Evolutionary conservation across 345 rosid genomes (phyloP).

Genomic region (Fremontodendron californicum): DNA sequence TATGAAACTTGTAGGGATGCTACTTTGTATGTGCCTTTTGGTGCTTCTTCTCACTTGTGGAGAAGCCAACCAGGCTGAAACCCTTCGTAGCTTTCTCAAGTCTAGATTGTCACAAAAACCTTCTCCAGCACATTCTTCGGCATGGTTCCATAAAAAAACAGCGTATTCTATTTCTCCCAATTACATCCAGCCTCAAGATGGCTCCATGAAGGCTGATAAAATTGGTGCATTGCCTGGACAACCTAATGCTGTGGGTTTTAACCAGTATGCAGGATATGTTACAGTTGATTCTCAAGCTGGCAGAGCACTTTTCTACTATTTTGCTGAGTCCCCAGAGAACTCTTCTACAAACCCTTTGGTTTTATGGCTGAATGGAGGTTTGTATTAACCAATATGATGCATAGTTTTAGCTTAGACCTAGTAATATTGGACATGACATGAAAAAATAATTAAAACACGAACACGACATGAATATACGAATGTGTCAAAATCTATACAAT

Average conservation of each 20-base stretch:
- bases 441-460: too few relatives aligned
- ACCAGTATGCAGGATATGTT: slow-evolving; percentile 25
- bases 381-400: background rate
- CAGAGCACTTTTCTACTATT: slow-evolving; percentile 25
- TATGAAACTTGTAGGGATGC: slow-evolving; percentile 1
- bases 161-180: background rate
- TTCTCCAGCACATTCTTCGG: background rate
- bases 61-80: slow-evolving; percentile 13
- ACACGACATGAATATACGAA: too few relatives aligned
- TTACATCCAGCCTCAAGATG: slow-evolving; percentile 4
- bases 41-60: background rate
- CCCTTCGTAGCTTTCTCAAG: background rate
- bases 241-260: slow-evolving; percentile 10
- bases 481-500: too few relatives aligned
- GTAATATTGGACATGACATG: too few relatives aligned
- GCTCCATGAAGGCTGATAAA: slow-evolving; percentile 9
- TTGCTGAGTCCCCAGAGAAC: slow-evolving; percentile 22
- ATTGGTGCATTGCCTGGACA: slow-evolving; percentile 22
- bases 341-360: slow-evolving; percentile 23
- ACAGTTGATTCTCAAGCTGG: slow-evolving; percentile 23
- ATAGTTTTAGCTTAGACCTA: too few relatives aligned
- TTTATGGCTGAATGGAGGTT: slow-evolving; percentile 28
- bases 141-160: background rate
- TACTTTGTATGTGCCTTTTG: slow-evolving; percentile 7
- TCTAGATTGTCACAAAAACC: background rate